phyloP scores from a whole-genome alignment of 106 monocot genomes.

The Acanthochlamys bracteata region DNA sequence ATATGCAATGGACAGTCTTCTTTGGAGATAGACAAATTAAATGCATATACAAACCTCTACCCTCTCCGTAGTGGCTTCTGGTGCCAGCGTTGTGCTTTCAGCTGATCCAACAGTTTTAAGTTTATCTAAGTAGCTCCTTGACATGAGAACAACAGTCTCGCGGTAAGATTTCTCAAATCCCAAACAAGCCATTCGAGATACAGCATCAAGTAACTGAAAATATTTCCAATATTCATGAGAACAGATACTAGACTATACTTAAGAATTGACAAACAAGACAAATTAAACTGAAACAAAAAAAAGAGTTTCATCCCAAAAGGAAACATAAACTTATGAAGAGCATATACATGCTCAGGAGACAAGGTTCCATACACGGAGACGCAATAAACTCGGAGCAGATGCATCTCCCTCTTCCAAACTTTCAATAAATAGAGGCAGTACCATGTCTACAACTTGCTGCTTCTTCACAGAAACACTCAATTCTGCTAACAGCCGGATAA shows the following conservation, averaged over 20 bases:
- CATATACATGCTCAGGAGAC: slow-evolving; percentile 27
- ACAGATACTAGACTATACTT: not conserved
- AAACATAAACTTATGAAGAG: not conserved
- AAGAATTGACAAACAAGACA: too few species aligned
- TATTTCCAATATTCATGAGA: slow-evolving; percentile 8
- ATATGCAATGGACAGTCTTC: not conserved
- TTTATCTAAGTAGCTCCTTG: slow-evolving; percentile 94
- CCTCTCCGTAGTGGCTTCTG: slow-evolving; percentile 79
- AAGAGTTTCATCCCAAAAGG: too few species aligned
- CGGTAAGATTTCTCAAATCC: slow-evolving; percentile 99
- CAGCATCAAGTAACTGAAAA: slow-evolving; percentile 89
- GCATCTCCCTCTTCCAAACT: slow-evolving; percentile 99
- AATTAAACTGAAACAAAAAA: too few species aligned
- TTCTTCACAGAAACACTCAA: slow-evolving; percentile 81
- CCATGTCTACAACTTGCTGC: slow-evolving; percentile 96
- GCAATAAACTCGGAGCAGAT: slow-evolving; percentile 65
- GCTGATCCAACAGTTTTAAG: slow-evolving; percentile 60
- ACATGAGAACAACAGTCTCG: slow-evolving; percentile 94
- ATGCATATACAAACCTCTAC: slow-evolving; percentile 52
- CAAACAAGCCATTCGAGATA: slow-evolving; percentile 82
- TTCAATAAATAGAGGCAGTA: slow-evolving; percentile 97
- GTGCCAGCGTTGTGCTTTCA: slow-evolving; percentile 43
- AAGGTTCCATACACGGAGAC: slow-evolving; percentile 78
- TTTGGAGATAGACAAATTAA: not conserved
- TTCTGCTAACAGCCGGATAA: slow-evolving; percentile 77